Conservation (phyloP, 2,329 filamentous ascomycete genomes). For the Rhynchosporium agropyri region DNA sequence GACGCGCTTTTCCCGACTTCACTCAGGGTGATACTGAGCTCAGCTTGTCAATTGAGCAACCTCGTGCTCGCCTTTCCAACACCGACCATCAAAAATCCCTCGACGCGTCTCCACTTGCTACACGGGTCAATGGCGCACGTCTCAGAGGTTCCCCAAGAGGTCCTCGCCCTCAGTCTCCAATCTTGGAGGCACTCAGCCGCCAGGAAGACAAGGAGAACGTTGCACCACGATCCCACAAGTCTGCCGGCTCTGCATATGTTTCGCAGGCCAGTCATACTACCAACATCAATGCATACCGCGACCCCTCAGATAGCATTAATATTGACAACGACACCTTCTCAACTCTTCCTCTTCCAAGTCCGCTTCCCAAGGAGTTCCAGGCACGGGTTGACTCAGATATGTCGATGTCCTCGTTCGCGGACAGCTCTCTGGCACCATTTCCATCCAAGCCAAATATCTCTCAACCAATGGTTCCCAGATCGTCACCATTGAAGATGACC, state of each 20-base stretch:
- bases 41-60: slow-evolving; percentile 18
- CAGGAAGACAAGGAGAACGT: slow-evolving; percentile 31
- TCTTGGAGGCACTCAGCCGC: slow-evolving; percentile 8
- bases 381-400: slow-evolving; percentile 55
- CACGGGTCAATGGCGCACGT: background rate
- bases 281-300: slow-evolving; percentile 22
- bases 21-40: slow-evolving; percentile 38
- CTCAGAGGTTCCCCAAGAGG: slow-evolving; percentile 12
- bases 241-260: slow-evolving; percentile 33
- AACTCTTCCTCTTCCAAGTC: slow-evolving; percentile 46
- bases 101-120: slow-evolving; percentile 2
- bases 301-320: background rate
- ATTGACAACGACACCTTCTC: slow-evolving; percentile 6
- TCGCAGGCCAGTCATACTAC: slow-evolving; percentile 40
- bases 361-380: slow-evolving; percentile 53
- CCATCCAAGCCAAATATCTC: slow-evolving; percentile 50
- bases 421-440: slow-evolving; percentile 47
- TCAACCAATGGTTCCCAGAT: slow-evolving; percentile 32
- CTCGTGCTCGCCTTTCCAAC: slow-evolving; percentile 2
- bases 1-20: slow-evolving; percentile 52
- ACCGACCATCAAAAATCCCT: background rate
- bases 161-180: slow-evolving; percentile 16
- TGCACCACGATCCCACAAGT: slow-evolving; percentile 23
- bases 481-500: too few relatives aligned
- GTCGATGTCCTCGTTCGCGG: slow-evolving; percentile 51